Percentiles rank a stretch among this genome's conserved stretches.
These are phyloP conservation scores for Porcisia hertigi DNA, from an alignment of 208 protist genomes.

Conservation along the genomic window DNA sequence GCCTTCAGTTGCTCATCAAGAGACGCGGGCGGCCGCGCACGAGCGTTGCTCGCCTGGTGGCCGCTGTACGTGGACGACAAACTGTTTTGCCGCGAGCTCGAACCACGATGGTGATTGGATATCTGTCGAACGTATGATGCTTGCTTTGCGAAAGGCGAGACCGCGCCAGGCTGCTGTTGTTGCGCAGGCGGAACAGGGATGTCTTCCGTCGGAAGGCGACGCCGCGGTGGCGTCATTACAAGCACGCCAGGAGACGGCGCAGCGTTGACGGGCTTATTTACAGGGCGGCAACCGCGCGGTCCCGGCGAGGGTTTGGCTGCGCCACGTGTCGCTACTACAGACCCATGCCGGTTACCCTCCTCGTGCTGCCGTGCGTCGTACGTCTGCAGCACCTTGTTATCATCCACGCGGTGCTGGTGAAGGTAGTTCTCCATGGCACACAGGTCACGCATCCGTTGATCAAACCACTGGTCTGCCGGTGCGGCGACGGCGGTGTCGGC, in stretches of 20 bases:
- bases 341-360: constrained; percentile 18
- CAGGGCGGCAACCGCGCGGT: constrained; percentile 15
- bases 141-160: constrained; percentile 18
- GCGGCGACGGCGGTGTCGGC: neutral
- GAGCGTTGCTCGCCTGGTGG: constrained; percentile 49
- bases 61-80: constrained; percentile 29
- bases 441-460: constrained; percentile 47
- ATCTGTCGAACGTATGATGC: constrained; percentile 16
- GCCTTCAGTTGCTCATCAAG: constrained; percentile 32
- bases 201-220: neutral
- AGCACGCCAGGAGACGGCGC: constrained; percentile 9
- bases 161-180: neutral
- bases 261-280: constrained; percentile 4
- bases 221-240: constrained; percentile 23
- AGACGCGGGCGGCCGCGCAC: constrained; percentile 24
- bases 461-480: constrained; percentile 29
- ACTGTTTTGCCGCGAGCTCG: constrained; percentile 10
- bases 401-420: constrained; percentile 65
- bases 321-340: neutral
- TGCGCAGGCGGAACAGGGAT: constrained; percentile 7
- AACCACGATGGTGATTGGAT: constrained; percentile 4
- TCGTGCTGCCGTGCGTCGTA: constrained; percentile 34
- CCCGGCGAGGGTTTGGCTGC: constrained; percentile 10
- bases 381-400: constrained; percentile 59
- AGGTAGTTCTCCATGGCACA: constrained; percentile 75